Percentiles rank a stretch among this genome's conserved stretches.
phyloP scores from a whole-genome alignment of 179 eudicot genomes.

The Monotropa hypopitys region DNA sequence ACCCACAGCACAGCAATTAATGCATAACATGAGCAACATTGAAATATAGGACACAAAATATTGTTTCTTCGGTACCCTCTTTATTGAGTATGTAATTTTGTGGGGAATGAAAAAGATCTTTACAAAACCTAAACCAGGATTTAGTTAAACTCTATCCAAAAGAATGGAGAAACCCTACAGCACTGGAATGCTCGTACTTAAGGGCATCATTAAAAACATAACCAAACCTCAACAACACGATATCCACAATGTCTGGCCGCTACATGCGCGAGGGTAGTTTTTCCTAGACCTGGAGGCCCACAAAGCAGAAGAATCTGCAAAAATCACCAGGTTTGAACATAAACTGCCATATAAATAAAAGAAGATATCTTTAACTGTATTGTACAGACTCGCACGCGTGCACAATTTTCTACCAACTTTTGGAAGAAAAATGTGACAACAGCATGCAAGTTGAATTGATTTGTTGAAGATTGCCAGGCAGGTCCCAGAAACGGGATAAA shows the following conservation, averaged over 20 bases:
- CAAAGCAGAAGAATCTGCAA: slow-evolving; percentile 90
- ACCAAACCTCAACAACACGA: slow-evolving; percentile 78
- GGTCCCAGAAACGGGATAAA: not conserved
- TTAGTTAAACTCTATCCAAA: not conserved
- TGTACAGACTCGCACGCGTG: not conserved
- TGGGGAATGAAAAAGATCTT: not conserved
- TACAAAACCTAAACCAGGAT: not conserved
- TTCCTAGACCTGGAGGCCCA: slow-evolving; percentile 96
- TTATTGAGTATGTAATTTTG: not conserved
- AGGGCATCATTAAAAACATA: not conserved
- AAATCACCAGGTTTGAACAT: slow-evolving; percentile 3
- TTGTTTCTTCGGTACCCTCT: not conserved
- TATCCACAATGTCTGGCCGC: slow-evolving; percentile 97
- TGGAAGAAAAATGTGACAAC: not conserved
- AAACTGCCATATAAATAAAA: not conserved
- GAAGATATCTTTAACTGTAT: not conserved
- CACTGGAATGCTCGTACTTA: not conserved
- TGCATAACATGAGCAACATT: not conserved
- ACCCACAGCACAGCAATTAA: not conserved
- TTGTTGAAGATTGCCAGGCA: not conserved
- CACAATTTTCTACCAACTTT: not conserved
- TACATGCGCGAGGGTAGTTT: slow-evolving; percentile 97
- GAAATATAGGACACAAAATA: not conserved
- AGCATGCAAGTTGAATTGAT: not conserved
- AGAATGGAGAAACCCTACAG: not conserved